These are phyloP conservation scores for Postia placenta DNA, from an alignment of 768 basidiomycete genomes.

Conservation along the genomic window DNA sequence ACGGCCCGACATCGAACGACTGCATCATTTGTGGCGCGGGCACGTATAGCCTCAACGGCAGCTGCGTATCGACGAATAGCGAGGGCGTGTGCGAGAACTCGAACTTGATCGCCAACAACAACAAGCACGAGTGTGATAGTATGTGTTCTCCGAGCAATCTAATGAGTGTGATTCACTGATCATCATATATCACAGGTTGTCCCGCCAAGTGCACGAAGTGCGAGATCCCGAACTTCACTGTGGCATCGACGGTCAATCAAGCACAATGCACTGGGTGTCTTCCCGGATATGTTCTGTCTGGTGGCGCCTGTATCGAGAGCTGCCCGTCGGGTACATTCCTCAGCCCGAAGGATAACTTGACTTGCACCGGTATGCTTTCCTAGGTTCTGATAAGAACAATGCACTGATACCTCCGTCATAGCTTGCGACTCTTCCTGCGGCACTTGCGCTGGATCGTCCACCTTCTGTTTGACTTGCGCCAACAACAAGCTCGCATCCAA, in stretches of 20 bases:
- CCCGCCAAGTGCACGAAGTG: slow-evolving; percentile 80
- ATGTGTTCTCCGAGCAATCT: slow-evolving; percentile 24
- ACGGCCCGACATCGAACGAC: slow-evolving; percentile 57
- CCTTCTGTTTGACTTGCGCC: slow-evolving; percentile 71
- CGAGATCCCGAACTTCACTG: slow-evolving; percentile 64
- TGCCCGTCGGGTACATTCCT: slow-evolving; percentile 76
- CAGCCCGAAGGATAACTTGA: slow-evolving; percentile 63
- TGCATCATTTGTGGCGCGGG: slow-evolving; percentile 67
- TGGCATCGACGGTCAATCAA: slow-evolving; percentile 57
- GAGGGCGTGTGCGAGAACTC: slow-evolving; percentile 72
- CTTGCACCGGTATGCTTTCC: slow-evolving; percentile 56
- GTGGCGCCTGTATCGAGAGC: slow-evolving; percentile 59
- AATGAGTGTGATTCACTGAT: slow-evolving; percentile 3
- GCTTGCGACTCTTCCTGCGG: slow-evolving; percentile 72
- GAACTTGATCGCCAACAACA: slow-evolving; percentile 70
- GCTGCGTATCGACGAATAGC: slow-evolving; percentile 58
- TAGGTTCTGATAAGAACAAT: background rate
- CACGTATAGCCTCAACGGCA: slow-evolving; percentile 57
- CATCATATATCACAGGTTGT: slow-evolving; percentile 45
- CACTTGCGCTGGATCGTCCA: slow-evolving; percentile 61
- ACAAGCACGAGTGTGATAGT: slow-evolving; percentile 83
- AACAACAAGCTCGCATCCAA: slow-evolving; percentile 58
- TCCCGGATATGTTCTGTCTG: slow-evolving; percentile 66
- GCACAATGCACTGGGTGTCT: slow-evolving; percentile 75
- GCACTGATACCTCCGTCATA: slow-evolving; percentile 15